A percentile compares a stretch with the other conserved stretches of the same genome.
phyloP scores from a whole-genome alignment of 2,329 filamentous ascomycete species.

The Colletotrichum higginsianum region DNA sequence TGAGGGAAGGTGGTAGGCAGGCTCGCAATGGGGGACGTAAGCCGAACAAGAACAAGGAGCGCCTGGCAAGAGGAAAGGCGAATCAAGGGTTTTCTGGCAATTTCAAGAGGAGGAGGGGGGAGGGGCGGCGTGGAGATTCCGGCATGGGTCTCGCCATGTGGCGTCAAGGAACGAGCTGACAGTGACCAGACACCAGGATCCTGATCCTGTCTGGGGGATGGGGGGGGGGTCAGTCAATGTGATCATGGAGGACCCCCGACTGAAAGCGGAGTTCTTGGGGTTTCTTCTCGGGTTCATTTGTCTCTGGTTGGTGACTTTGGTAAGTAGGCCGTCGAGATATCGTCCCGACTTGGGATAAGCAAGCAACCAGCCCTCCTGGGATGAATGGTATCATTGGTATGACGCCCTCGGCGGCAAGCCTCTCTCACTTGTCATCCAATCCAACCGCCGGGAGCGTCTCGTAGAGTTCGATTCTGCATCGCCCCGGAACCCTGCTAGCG shows the following conservation, averaged over 20 bases:
- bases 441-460: neutral
- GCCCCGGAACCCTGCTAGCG: conserved; percentile 23
- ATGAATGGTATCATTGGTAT: too few species aligned
- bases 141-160: neutral
- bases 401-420: neutral
- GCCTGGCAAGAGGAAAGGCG: neutral
- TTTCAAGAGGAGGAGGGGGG: neutral
- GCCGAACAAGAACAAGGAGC: neutral
- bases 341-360: neutral
- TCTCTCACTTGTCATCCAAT: neutral
- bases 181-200: too few species aligned
- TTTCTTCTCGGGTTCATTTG: neutral
- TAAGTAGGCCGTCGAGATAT: neutral
- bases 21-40: too few species aligned
- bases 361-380: neutral
- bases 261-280: neutral
- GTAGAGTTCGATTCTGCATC: neutral
- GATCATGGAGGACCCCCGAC: neutral
- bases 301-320: neutral
- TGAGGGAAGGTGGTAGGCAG: neutral
- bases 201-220: too few species aligned
- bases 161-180: neutral
- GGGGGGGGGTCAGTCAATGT: neutral
- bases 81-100: neutral
- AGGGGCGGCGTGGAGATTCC: too few species aligned